A percentile compares a stretch with the other conserved stretches of the same genome.
phyloP scores from a whole-genome alignment of 345 rosid species.

The Excoecaria agallocha region DNA sequence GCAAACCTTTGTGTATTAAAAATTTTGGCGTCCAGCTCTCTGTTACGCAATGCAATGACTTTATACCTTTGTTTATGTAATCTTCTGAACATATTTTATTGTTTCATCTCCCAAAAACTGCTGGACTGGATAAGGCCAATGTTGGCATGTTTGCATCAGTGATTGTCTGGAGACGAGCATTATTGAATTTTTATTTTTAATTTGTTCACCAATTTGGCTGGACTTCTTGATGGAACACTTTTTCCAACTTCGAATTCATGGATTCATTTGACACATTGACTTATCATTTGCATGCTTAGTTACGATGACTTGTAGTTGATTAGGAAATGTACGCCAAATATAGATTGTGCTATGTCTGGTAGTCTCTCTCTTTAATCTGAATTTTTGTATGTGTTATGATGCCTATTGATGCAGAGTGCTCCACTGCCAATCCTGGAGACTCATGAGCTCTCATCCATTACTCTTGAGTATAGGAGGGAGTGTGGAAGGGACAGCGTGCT shows the following conservation, averaged over 20 bases:
- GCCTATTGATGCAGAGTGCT: conserved; percentile 62
- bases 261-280: background rate
- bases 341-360: background rate
- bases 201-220: background rate
- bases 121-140: conserved; percentile 1
- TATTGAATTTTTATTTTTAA: background rate
- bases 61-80: background rate
- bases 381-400: background rate
- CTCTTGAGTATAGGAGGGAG: conserved; percentile 92
- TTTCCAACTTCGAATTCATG: background rate
- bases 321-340: background rate
- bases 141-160: background rate
- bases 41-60: background rate
- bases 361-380: background rate
- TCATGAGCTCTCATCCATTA: conserved; percentile 70
- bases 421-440: conserved; percentile 79
- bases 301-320: background rate
- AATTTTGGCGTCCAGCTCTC: background rate
- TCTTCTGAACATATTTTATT: background rate
- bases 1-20: background rate
- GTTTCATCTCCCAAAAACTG: background rate
- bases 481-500: conserved; percentile 90
- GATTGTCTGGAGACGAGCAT: conserved; percentile 10
- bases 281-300: background rate
- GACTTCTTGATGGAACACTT: background rate